Evolutionary conservation across 192 early-diverging fungal species (phyloP), one percentile per base, ranked within the genome.

Genomic region (Radiomyces spectabilis): DNA sequence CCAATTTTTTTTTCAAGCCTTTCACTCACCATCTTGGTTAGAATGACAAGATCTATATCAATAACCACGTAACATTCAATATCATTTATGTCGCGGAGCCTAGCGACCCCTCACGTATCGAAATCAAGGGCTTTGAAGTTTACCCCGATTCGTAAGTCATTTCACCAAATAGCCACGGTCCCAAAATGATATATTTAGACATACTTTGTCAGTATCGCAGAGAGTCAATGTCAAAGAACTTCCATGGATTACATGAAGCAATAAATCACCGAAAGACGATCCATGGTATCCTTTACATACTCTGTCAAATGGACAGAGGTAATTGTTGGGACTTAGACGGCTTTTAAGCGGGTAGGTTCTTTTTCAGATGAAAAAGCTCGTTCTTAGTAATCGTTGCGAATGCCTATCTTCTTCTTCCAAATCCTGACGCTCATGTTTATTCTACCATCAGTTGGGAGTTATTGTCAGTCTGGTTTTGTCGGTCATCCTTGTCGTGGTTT

Each of bases 71-170:
- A 21, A 59, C 65, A 1, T 72, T 87, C 47, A 69, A 81, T 15
- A 72, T 86, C 16, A 54, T 83, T 13, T 85, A 83, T 48, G 72
- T 75, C 26, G 27, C 25, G 15, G 53, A 56, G 13, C 55, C 47
- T 13, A 66, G 46, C 25, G 57, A 58, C 24, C 53, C 52, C 16
- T 57, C 63, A 6, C 63, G 70, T 5, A 69, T 66, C 22, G 41
- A 66, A n/a, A 79, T 89, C 27, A 78, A 83, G 27, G 84, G 83
- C 32, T 84, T 89, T 46, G 87, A 89, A 71, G 81, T 85, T 16
- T 78, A 79, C 41, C 85, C 87, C 6, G 67, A 70, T 42, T 86
- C 84, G 71, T 75, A 76, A 37, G 49, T 54, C 2, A 15, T 27
- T 8, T 35, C n/a, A n/a, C n/a, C n/a, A n/a, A n/a, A n/a, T n/a